These are phyloP conservation scores for Dictyostelium discoideum DNA, from an alignment of 78 protist genomes.

Conservation along the genomic window dicty_2.7 NC_007088.5:760001-760500, in stretches of 20 bases:
- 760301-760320: background rate
- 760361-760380: background rate
- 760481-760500: background rate
- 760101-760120: background rate
- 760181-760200: background rate
- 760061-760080: background rate
- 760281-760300: background rate
- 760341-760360: background rate
- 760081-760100: background rate
- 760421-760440: background rate
- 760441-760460: background rate
- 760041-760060: too few relatives aligned
- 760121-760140: background rate
- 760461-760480: background rate
- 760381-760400: background rate
- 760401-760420: background rate
- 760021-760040: background rate
- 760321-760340: background rate
- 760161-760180: background rate
- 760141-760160: background rate
- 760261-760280: too few relatives aligned
- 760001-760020: background rate
- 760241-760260: background rate
- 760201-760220: background rate
- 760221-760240: background rate